phyloP scores from a whole-genome alignment of 1,284 basidiomycete species.

The Mycosarcoma mackinlayi region DNA sequence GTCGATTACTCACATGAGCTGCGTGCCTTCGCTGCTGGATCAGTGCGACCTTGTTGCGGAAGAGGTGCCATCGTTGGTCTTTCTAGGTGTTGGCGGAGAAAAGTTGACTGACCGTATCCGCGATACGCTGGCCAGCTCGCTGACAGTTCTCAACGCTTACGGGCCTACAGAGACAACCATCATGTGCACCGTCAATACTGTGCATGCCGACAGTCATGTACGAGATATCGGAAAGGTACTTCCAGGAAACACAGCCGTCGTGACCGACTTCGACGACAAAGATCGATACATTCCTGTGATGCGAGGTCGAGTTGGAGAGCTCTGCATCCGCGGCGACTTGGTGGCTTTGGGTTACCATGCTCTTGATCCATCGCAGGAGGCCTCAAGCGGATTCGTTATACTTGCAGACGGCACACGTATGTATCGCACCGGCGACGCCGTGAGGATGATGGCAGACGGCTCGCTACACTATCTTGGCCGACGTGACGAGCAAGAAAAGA shows the following conservation, averaged over 20 bases:
- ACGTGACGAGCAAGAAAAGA: slow-evolving; percentile 74
- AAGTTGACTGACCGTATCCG: slow-evolving; percentile 74
- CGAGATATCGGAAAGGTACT: slow-evolving; percentile 72
- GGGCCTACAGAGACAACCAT: slow-evolving; percentile 73
- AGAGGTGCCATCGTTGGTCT: slow-evolving; percentile 69
- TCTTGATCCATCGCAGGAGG: slow-evolving; percentile 10
- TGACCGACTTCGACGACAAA: slow-evolving; percentile 38
- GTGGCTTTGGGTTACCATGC: slow-evolving; percentile 73
- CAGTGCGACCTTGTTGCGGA: slow-evolving; percentile 71
- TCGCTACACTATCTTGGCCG: slow-evolving; percentile 74
- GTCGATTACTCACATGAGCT: slow-evolving; percentile 73
- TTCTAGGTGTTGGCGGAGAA: slow-evolving; percentile 73
- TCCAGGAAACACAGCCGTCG: slow-evolving; percentile 68
- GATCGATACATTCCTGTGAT: slow-evolving; percentile 70
- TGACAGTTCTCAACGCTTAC: slow-evolving; percentile 73
- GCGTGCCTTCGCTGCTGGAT: slow-evolving; percentile 74
- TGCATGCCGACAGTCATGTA: slow-evolving; percentile 70
- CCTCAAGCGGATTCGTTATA: slow-evolving; percentile 11
- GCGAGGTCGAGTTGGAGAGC: slow-evolving; percentile 72
- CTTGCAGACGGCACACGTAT: slow-evolving; percentile 5
- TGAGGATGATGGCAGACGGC: slow-evolving; percentile 73
- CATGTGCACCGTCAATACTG: slow-evolving; percentile 72
- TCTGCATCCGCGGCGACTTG: slow-evolving; percentile 73
- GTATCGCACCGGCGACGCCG: slow-evolving; percentile 47
- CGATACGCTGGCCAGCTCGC: slow-evolving; percentile 72